Conservation (phyloP, 2,329 filamentous ascomycete genomes). For the Aspergillus carbonarius region DNA sequence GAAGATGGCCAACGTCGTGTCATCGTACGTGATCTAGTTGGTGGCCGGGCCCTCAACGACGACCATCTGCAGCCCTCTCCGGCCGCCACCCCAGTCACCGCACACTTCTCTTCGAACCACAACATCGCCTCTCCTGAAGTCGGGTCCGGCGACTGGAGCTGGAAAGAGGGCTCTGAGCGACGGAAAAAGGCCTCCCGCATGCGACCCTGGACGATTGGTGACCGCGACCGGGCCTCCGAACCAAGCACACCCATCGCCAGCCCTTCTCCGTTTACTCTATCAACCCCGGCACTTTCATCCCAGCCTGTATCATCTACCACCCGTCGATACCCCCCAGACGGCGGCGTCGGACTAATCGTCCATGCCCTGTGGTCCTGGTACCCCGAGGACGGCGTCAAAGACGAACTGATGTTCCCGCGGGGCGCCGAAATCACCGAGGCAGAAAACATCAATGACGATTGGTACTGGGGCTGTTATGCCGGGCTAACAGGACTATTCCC, state of each 20-base stretch:
- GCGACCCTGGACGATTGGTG: constrained; percentile 17
- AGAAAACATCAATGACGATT: constrained; percentile 86
- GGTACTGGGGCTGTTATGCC: constrained; percentile 85
- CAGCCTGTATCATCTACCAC: constrained; percentile 9
- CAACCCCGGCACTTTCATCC: constrained; percentile 2
- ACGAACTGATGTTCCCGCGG: constrained; percentile 82
- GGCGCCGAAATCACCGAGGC: constrained; percentile 80
- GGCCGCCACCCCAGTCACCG: constrained; percentile 8
- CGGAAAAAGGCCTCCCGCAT: constrained; percentile 39
- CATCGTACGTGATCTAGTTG: constrained; percentile 71
- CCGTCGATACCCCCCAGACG: constrained; percentile 67
- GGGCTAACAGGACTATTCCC: constrained; percentile 78
- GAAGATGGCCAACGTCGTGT: constrained; percentile 66
- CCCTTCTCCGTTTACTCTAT: constrained; percentile 60
- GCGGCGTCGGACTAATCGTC: constrained; percentile 65
- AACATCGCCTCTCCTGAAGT: constrained; percentile 29
- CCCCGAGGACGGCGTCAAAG: constrained; percentile 55
- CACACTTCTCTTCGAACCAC: constrained; percentile 17
- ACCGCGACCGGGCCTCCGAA: constrained; percentile 12
- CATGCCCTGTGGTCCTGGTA: constrained; percentile 76
- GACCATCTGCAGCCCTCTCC: constrained; percentile 46
- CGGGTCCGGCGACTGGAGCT: constrained; percentile 40
- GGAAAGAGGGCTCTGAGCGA: constrained; percentile 42
- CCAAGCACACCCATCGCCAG: constrained; percentile 19
- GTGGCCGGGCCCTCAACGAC: constrained; percentile 68